These are phyloP conservation scores for Phytophthora europaea DNA, from an alignment of 352 stramenopile species.

Conservation along the genomic window DNA sequence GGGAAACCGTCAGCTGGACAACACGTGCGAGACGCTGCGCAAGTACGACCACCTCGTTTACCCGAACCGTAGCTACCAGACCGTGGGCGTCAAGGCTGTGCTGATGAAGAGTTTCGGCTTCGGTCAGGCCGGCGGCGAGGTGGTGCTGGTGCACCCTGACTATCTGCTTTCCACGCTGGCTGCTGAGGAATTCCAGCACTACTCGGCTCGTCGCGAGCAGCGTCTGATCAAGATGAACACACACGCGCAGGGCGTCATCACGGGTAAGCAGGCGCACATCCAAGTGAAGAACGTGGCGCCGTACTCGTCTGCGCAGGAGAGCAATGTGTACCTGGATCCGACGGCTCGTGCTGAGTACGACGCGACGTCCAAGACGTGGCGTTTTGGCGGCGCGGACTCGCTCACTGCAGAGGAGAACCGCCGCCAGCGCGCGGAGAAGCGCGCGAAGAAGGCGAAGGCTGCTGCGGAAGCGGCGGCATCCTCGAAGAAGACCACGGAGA, in stretches of 20 bases:
- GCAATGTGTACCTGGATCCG: slow-evolving; percentile 88
- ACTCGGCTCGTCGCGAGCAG: slow-evolving; percentile 67
- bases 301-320: slow-evolving; percentile 85
- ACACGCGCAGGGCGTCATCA: slow-evolving; percentile 82
- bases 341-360: slow-evolving; percentile 84
- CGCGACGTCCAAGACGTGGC: slow-evolving; percentile 70
- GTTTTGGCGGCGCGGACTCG: slow-evolving; percentile 63
- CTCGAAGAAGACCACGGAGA: slow-evolving; percentile 27
- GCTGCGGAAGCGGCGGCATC: slow-evolving; percentile 24
- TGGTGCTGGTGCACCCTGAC: slow-evolving; percentile 83
- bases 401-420: slow-evolving; percentile 44
- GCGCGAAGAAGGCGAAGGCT: slow-evolving; percentile 59
- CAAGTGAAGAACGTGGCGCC: slow-evolving; percentile 86
- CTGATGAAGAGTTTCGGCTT: slow-evolving; percentile 91
- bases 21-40: slow-evolving; percentile 73
- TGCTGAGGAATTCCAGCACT: slow-evolving; percentile 60
- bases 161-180: slow-evolving; percentile 70
- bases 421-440: slow-evolving; percentile 48
- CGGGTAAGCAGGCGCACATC: slow-evolving; percentile 78
- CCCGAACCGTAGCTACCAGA: slow-evolving; percentile 85
- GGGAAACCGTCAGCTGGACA: slow-evolving; percentile 88
- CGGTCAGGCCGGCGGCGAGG: slow-evolving; percentile 77
- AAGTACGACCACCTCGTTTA: slow-evolving; percentile 86
- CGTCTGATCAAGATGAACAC: slow-evolving; percentile 80
- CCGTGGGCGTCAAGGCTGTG: slow-evolving; percentile 79